phyloP scores from a whole-genome alignment of 805 yeast species.

The Komagataella pastoris region DNA sequence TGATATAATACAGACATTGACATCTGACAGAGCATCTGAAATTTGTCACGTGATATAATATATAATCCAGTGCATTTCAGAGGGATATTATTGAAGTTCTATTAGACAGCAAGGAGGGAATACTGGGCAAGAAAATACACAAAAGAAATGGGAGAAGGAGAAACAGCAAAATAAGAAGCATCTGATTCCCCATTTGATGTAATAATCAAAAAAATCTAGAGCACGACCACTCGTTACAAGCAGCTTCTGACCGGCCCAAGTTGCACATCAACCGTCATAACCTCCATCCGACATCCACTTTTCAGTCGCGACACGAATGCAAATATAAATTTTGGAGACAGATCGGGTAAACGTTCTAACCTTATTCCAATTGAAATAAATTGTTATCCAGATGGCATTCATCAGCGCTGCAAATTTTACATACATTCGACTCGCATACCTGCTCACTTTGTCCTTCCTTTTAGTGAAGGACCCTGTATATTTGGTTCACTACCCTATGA shows the following conservation, averaged over 20 bases:
- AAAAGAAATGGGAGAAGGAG: no score
- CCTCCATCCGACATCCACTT: neutral
- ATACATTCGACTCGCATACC: conserved; percentile 31
- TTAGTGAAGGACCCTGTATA: conserved; percentile 33
- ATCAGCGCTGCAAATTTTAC: conserved; percentile 17
- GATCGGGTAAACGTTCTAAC: neutral
- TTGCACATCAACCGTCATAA: no score
- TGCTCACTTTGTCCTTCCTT: conserved; percentile 29
- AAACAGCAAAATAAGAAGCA: no score
- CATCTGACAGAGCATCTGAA: neutral
- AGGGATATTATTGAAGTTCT: no score
- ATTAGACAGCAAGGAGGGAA: no score
- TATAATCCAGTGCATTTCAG: no score
- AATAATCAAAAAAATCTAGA: no score
- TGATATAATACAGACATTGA: neutral
- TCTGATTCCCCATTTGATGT: no score
- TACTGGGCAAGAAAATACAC: no score
- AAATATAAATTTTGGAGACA: neutral
- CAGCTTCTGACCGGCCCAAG: no score
- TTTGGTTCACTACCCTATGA: conserved; percentile 29
- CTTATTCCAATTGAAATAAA: neutral
- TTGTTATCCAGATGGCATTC: neutral
- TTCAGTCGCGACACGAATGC: neutral
- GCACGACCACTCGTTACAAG: no score
- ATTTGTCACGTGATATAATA: conserved; percentile 23